Conservation (phyloP, 257 asterid genomes). For the Avicennia marina region DNA sequence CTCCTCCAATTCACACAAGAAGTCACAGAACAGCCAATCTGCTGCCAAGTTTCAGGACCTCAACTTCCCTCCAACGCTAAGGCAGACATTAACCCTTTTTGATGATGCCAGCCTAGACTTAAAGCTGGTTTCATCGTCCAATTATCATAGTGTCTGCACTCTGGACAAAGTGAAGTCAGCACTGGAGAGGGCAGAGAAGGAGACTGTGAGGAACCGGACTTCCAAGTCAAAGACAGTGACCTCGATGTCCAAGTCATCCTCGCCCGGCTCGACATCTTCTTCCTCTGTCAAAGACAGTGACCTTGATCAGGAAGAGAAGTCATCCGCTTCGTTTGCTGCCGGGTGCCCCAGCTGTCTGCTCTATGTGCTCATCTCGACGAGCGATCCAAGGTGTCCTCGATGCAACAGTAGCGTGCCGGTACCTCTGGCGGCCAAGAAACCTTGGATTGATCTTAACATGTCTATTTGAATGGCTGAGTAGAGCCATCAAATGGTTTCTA, state of each 20-base stretch:
- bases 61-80: conserved; percentile 51
- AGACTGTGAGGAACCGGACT: conserved; percentile 30
- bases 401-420: conserved; percentile 32
- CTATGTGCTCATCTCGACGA: conserved; percentile 32
- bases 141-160: conserved; percentile 50
- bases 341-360: conserved; percentile 39
- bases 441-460: conserved; percentile 42
- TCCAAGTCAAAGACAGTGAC: too few species aligned
- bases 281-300: conserved; percentile 45
- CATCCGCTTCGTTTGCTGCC: conserved; percentile 29
- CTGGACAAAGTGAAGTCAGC: conserved; percentile 52
- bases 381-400: conserved; percentile 40
- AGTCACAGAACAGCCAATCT: conserved; percentile 20
- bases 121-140: conserved; percentile 43
- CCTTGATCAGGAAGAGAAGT: conserved; percentile 16
- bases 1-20: conserved; percentile 34
- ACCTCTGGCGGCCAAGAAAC: conserved; percentile 29
- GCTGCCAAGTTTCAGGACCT: conserved; percentile 49
- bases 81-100: conserved; percentile 34
- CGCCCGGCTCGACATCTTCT: conserved; percentile 52
- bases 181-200: conserved; percentile 45
- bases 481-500: conserved; percentile 22
- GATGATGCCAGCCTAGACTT: conserved; percentile 49
- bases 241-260: conserved; percentile 45
- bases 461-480: conserved; percentile 24